Conservation (phyloP, 257 asterid genomes). For the Catharanthus roseus region DNA sequence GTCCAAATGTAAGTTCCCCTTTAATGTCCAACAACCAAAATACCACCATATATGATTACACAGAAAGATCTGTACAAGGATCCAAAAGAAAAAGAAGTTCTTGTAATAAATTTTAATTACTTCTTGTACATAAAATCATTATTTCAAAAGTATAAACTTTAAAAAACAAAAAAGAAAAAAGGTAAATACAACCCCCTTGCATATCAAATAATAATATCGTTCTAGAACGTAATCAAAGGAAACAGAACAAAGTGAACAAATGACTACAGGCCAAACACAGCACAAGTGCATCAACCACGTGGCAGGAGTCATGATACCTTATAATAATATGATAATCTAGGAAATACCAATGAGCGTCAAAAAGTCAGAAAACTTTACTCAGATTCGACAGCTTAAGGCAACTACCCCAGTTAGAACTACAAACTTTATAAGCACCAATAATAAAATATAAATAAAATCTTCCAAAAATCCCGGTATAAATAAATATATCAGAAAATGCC, state of each 20-base stretch:
- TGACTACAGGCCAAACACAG: neutral
- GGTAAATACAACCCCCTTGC: too few species aligned
- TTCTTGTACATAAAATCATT: neutral
- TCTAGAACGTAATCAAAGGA: neutral
- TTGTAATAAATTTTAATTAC: too few species aligned
- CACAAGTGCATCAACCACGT: conserved; percentile 18
- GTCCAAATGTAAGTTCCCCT: neutral
- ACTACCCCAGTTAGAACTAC: conserved; percentile 22
- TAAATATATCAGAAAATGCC: conserved; percentile 7
- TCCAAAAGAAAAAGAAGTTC: neutral
- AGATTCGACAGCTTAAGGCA: conserved; percentile 15
- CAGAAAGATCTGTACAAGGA: neutral
- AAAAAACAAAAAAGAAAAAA: too few species aligned
- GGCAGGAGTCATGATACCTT: neutral
- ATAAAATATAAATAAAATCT: conserved; percentile 19
- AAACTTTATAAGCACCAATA: conserved; percentile 10
- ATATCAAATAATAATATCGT: neutral
- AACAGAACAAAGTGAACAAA: neutral
- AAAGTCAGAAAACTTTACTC: conserved; percentile 14
- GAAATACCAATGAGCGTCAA: neutral
- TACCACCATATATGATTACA: neutral
- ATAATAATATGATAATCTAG: neutral
- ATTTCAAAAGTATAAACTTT: neutral
- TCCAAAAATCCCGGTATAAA: conserved; percentile 24
- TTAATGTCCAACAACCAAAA: neutral